Evolutionary conservation across 495 filamentous ascomycete genomes (phyloP), one percentile per base, ranked within the genome.

Genomic region (Penicillium herquei): DNA sequence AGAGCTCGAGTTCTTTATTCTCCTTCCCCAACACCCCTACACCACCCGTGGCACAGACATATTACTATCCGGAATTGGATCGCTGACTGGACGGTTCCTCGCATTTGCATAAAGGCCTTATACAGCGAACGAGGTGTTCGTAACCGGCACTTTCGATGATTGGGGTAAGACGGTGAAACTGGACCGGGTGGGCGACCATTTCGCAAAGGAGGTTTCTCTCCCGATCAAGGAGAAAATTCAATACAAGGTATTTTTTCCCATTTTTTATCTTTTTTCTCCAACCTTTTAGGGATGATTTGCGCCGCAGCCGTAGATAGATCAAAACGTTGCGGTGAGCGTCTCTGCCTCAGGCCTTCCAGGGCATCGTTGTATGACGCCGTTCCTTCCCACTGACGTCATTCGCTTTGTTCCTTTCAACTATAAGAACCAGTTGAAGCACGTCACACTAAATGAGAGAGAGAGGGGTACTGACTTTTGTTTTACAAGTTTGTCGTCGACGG

Each of bases 71-170:
- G 41, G 45, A 45, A 62, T 61, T 63, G 42, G 57, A 55, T 55
- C 58, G 65, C 71, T 74, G 63, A 72, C 70, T 55, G 55, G 57
- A 51, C 62, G 58, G 61, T 59, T 65, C 49, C 60, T 63, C 47
- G 59, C 62, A 57, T 66, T 52, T 43, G 47, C 40, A 55, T 61
- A 37, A 57, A 92, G 90, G 90, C 82, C 84, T 58, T 84, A 91
- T 66, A 65, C 78, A 57, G 91, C 89, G 56, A 79, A 81, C 56
- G 91, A 96, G 68, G 94, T 98, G 59, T 92, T 87, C 70, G 94
- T 98, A 55, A 96, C 92, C 7, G 94, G 94, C 64, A 93, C 89
- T 46, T 98, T 98, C 68, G 93, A 98, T 71, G 82, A 91, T 75
- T 98, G 94, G 94, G 78, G 81, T 43, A 89, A 91, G 78, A 90